Evolutionary conservation across 345 rosid genomes (phyloP).

Genomic region (Cardiospermum halicacabum): DNA sequence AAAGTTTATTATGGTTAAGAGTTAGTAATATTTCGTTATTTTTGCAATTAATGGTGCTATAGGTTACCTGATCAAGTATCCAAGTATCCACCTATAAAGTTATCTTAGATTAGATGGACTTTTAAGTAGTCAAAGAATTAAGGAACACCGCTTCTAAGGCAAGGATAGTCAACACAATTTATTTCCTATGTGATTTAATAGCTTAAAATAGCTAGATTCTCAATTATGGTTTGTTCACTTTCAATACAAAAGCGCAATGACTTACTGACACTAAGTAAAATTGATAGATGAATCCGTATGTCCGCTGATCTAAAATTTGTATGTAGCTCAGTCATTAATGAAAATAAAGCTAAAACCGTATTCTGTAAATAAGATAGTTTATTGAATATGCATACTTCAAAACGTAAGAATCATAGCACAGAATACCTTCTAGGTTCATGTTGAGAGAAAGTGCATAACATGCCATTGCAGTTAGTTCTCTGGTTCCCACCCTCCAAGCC

Average conservation of each 20-base stretch:
- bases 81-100: too few relatives aligned
- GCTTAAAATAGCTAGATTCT: not conserved
- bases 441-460: not conserved
- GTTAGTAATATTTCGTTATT: too few relatives aligned
- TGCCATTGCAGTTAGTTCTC: slow-evolving; percentile 33
- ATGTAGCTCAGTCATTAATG: not conserved
- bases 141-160: not conserved
- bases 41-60: not conserved
- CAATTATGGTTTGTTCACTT: not conserved
- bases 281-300: not conserved
- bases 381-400: not conserved
- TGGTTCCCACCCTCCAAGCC: slow-evolving; percentile 81
- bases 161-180: not conserved
- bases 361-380: not conserved
- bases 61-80: not conserved
- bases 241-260: not conserved
- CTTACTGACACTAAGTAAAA: not conserved
- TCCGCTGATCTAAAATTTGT: not conserved
- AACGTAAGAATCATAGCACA: not conserved
- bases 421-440: not conserved
- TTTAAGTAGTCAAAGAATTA: not conserved
- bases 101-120: too few relatives aligned
- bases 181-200: not conserved
- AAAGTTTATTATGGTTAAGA: too few relatives aligned
- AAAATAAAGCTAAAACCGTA: not conserved